Percentiles rank a stretch among this genome's conserved stretches.
Evolutionary conservation across 1,284 basidiomycete species (phyloP).

Genomic region (Trametes polyzona): DNA sequence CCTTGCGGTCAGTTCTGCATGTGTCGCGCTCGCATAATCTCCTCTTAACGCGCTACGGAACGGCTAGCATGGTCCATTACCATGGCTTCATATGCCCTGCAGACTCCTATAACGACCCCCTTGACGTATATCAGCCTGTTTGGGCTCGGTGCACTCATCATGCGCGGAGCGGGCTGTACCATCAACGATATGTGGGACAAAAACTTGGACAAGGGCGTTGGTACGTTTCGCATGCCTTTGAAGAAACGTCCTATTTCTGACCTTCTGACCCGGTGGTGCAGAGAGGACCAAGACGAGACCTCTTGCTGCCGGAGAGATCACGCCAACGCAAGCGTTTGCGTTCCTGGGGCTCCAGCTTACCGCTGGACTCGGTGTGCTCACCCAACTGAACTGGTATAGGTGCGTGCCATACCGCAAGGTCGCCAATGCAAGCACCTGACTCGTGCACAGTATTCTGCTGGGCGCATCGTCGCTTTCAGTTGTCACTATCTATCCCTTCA

Average conservation of each 20-base stretch:
- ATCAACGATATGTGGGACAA: slow-evolving; percentile 99
- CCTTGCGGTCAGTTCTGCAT: slow-evolving; percentile 86
- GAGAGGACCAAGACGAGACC: slow-evolving; percentile 70
- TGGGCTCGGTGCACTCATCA: slow-evolving; percentile 89
- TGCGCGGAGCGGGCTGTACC: slow-evolving; percentile 98
- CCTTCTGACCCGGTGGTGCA: slow-evolving; percentile 46
- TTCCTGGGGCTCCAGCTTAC: slow-evolving; percentile 88
- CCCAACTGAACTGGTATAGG: slow-evolving; percentile 97
- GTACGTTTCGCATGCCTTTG: slow-evolving; percentile 61
- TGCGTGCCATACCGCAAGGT: slow-evolving; percentile 39
- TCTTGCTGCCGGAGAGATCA: slow-evolving; percentile 85
- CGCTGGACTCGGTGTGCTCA: slow-evolving; percentile 85
- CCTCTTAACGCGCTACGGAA: no score
- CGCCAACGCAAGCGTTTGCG: slow-evolving; percentile 73
- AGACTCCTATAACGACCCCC: slow-evolving; percentile 67
- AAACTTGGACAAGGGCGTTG: slow-evolving; percentile 89
- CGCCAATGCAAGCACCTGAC: neutral
- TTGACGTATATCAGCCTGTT: slow-evolving; percentile 84
- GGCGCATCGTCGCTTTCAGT: slow-evolving; percentile 90
- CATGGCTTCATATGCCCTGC: slow-evolving; percentile 84
- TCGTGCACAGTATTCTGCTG: slow-evolving; percentile 72
- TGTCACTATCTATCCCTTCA: slow-evolving; percentile 91
- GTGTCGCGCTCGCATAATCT: neutral
- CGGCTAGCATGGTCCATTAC: slow-evolving; percentile 91
- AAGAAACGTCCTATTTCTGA: no score